Evolutionary conservation across 2,329 filamentous ascomycete species (phyloP).

Genomic region (Aspergillus ustus): DNA sequence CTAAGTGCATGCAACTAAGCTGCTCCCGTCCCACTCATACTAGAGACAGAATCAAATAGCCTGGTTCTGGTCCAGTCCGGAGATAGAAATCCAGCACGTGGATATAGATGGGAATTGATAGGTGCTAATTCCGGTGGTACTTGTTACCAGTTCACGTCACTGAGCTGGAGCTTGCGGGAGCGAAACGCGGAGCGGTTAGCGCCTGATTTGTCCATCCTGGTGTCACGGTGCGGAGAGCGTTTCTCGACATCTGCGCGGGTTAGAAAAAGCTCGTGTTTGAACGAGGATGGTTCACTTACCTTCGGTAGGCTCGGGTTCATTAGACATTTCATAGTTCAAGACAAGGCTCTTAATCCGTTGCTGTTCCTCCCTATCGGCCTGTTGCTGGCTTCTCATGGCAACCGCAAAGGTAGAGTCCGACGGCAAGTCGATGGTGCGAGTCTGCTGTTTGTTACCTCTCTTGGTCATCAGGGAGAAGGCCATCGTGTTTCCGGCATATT

Average conservation of each 20-base stretch:
- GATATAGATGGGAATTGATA: not conserved
- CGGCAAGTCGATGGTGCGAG: slow-evolving; percentile 81
- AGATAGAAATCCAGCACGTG: not conserved
- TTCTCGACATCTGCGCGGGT: slow-evolving; percentile 39
- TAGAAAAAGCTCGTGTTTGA: slow-evolving; percentile 32
- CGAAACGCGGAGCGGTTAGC: slow-evolving; percentile 76
- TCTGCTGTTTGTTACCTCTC: slow-evolving; percentile 91
- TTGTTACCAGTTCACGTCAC: slow-evolving; percentile 93
- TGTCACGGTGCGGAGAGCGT: slow-evolving; percentile 47
- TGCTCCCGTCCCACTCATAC: not conserved
- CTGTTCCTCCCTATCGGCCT: slow-evolving; percentile 93
- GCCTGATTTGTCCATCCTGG: slow-evolving; percentile 59
- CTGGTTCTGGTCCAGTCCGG: not conserved
- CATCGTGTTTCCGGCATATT: slow-evolving; percentile 68
- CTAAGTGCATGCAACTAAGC: not conserved
- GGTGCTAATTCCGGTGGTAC: not conserved
- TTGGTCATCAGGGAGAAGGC: slow-evolving; percentile 96
- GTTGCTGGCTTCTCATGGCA: slow-evolving; percentile 93
- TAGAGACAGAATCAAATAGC: not conserved
- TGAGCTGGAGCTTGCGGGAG: slow-evolving; percentile 87
- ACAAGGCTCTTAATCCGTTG: slow-evolving; percentile 98
- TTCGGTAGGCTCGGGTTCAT: slow-evolving; percentile 76
- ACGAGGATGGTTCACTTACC: slow-evolving; percentile 58
- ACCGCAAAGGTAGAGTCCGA: slow-evolving; percentile 93
- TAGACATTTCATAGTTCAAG: slow-evolving; percentile 91